phyloP scores from a whole-genome alignment of 2,329 filamentous ascomycete species.

The Elsinoe arachidis region DNA sequence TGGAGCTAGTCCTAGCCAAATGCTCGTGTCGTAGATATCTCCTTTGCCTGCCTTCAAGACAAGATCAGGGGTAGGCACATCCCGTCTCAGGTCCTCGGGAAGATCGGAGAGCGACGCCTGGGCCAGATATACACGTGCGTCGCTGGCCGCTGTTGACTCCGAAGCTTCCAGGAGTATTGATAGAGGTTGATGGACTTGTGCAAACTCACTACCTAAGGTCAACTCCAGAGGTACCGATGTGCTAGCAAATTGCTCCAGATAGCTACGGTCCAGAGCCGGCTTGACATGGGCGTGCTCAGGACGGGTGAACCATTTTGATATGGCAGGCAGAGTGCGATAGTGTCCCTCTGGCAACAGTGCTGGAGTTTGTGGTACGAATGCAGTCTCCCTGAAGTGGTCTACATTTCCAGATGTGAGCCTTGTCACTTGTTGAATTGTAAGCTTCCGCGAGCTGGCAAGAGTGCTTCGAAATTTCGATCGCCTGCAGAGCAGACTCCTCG shows the following conservation, averaged over 20 bases:
- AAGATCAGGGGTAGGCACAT: conserved; percentile 59
- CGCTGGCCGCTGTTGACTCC: neutral
- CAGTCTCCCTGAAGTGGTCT: conserved; percentile 43
- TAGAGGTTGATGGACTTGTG: conserved; percentile 53
- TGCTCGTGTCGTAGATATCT: conserved; percentile 75
- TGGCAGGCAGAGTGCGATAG: conserved; percentile 44
- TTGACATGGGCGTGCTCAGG: conserved; percentile 20
- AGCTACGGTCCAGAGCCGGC: conserved; percentile 31
- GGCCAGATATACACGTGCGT: conserved; percentile 65
- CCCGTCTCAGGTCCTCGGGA: conserved; percentile 51
- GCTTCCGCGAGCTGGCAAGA: conserved; percentile 10
- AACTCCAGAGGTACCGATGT: conserved; percentile 53
- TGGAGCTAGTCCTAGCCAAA: conserved; percentile 81
- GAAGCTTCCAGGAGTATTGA: conserved; percentile 53
- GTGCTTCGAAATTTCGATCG: too few species aligned
- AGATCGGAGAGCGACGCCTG: conserved; percentile 67
- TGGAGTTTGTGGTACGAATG: conserved; percentile 47
- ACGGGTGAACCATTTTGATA: conserved; percentile 50
- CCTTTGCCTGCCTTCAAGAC: conserved; percentile 59
- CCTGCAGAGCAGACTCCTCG: too few species aligned
- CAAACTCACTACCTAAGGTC: conserved; percentile 42
- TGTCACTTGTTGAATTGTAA: conserved; percentile 18
- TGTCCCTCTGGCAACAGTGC: conserved; percentile 39
- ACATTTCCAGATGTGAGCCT: conserved; percentile 23
- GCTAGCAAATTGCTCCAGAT: conserved; percentile 39